Evolutionary conservation across 2,329 filamentous ascomycete genomes (phyloP).

Genomic region (Verticillium alfalfae): DNA sequence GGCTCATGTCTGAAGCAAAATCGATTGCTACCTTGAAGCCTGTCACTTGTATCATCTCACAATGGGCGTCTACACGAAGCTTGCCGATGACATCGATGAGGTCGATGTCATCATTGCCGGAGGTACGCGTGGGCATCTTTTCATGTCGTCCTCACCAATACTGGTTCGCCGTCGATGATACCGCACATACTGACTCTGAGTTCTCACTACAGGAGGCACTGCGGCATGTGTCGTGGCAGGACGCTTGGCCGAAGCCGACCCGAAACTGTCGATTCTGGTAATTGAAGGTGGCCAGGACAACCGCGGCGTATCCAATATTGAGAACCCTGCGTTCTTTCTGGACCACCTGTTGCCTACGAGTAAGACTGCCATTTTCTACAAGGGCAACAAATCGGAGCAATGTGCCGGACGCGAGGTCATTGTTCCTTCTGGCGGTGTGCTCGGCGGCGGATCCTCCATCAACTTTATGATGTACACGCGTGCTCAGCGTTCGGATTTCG

Average conservation of each 20-base stretch:
- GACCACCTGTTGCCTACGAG: constrained; percentile 66
- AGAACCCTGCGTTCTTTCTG: constrained; percentile 45
- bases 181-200: neutral
- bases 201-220: constrained; percentile 29
- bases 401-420: constrained; percentile 35
- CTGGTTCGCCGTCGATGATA: no score
- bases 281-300: constrained; percentile 51
- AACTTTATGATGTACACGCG: constrained; percentile 43
- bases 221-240: constrained; percentile 43
- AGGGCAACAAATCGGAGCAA: constrained; percentile 36
- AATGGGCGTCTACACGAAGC: constrained; percentile 17
- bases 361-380: constrained; percentile 50
- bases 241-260: constrained; percentile 42
- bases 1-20: neutral
- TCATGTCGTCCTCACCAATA: neutral
- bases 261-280: constrained; percentile 41
- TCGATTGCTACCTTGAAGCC: neutral
- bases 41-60: constrained; percentile 2
- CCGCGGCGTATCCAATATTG: constrained; percentile 39
- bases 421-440: constrained; percentile 33
- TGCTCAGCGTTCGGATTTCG: constrained; percentile 39
- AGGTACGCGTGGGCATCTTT: constrained; percentile 19
- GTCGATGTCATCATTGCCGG: constrained; percentile 48
- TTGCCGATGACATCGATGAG: constrained; percentile 28
- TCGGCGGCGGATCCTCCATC: constrained; percentile 46